A percentile compares a stretch with the other conserved stretches of the same genome.
Evolutionary conservation across 83 land plant species (phyloP).

Genomic region (Thuja plicata): DNA sequence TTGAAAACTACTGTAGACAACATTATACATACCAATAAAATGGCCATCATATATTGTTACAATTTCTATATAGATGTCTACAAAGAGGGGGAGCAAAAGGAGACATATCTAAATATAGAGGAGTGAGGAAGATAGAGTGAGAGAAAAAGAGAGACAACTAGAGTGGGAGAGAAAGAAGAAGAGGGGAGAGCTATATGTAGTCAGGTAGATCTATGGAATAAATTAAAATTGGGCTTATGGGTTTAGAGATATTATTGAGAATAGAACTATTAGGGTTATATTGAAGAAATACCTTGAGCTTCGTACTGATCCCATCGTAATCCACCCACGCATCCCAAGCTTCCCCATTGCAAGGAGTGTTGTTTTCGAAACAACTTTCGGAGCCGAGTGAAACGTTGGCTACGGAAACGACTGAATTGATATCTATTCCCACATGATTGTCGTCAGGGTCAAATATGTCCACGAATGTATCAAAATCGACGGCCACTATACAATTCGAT

Average conservation of each 20-base stretch:
- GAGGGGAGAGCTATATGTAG: too few species aligned
- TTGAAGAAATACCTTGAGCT: not conserved
- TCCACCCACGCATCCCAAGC: not conserved
- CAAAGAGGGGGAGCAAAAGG: not conserved
- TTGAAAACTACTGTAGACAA: too few species aligned
- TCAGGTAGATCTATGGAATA: slow-evolving; percentile 6
- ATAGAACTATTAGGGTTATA: not conserved
- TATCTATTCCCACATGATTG: slow-evolving; percentile 18
- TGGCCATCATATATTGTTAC: too few species aligned
- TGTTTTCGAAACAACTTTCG: not conserved
- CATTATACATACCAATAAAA: too few species aligned
- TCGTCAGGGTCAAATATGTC: not conserved
- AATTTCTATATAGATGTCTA: too few species aligned
- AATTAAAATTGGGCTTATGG: not conserved
- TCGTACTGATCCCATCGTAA: not conserved
- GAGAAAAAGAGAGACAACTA: too few species aligned
- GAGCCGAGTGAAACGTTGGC: not conserved
- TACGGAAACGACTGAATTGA: not conserved
- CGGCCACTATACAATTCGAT: slow-evolving; percentile 6
- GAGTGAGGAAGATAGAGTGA: too few species aligned
- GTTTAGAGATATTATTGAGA: not conserved
- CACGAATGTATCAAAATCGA: slow-evolving; percentile 19
- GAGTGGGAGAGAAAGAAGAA: too few species aligned
- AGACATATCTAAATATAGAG: too few species aligned
- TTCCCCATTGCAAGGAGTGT: not conserved